phyloP scores from a whole-genome alignment of 2,329 filamentous ascomycete species.

The Bertia moriformis region DNA sequence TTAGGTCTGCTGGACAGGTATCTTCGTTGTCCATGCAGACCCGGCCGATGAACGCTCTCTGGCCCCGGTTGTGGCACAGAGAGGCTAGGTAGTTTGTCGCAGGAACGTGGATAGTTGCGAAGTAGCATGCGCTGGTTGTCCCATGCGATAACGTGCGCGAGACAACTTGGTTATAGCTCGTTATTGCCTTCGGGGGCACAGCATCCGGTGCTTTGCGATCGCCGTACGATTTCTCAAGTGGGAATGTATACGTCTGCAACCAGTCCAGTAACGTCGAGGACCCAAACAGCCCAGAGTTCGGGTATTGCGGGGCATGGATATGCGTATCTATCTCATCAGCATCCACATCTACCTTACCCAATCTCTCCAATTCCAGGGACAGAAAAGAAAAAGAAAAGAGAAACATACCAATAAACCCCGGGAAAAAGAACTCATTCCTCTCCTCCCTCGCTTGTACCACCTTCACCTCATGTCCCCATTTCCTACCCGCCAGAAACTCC shows the following conservation, averaged over 20 bases:
- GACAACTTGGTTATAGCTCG: not conserved
- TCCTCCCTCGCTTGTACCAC: not conserved
- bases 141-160: not conserved
- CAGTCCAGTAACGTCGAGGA: conserved; percentile 1
- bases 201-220: not conserved
- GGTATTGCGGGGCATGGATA: conserved; percentile 2
- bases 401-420: conserved; percentile 1
- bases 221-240: not conserved
- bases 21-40: conserved; percentile 1
- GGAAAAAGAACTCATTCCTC: conserved; percentile 1
- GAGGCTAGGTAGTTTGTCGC: conserved; percentile 1
- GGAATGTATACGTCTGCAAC: conserved; percentile 2
- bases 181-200: not conserved
- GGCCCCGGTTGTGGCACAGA: not conserved
- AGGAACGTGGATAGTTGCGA: conserved; percentile 2
- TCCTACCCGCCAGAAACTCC: not conserved
- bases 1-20: not conserved
- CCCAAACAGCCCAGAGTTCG: not conserved
- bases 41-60: conserved; percentile 1
- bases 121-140: conserved; percentile 1
- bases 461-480: not conserved
- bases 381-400: not conserved
- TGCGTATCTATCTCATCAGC: conserved; percentile 1
- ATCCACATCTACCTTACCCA: too few relatives aligned
- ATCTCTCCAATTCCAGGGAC: not conserved